Percentiles rank a stretch among this genome's conserved stretches.
phyloP scores from a whole-genome alignment of 2,329 filamentous ascomycete species.

The Purpureocillium takamizusanense region DNA sequence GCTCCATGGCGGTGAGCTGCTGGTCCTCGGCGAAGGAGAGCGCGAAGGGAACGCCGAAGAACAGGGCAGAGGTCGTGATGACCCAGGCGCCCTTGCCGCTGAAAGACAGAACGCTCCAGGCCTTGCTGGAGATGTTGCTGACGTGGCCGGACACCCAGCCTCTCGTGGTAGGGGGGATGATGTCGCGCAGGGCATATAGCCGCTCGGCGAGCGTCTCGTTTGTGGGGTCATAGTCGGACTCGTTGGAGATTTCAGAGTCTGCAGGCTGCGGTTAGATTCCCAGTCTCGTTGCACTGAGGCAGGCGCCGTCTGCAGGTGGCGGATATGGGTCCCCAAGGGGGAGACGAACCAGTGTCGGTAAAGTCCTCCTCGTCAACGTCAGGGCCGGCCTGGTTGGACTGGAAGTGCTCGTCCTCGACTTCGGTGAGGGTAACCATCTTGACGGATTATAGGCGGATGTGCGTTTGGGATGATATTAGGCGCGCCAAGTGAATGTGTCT shows the following conservation, averaged over 20 bases:
- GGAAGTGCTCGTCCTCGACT: conserved; percentile 93
- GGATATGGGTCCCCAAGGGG: too few relatives aligned
- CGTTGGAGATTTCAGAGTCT: conserved; percentile 81
- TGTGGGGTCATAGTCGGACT: conserved; percentile 57
- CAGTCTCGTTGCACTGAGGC: background rate
- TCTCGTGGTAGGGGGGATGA: conserved; percentile 64
- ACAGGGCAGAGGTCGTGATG: conserved; percentile 76
- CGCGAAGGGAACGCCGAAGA: conserved; percentile 88
- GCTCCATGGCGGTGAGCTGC: conserved; percentile 94
- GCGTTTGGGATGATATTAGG: background rate
- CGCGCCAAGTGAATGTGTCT: too few relatives aligned
- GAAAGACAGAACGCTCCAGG: conserved; percentile 53
- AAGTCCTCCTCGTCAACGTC: conserved; percentile 86
- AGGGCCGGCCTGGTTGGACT: conserved; percentile 56
- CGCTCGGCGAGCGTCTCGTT: conserved; percentile 58
- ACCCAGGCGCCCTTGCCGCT: conserved; percentile 87
- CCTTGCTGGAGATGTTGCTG: conserved; percentile 39
- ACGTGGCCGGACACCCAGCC: conserved; percentile 56
- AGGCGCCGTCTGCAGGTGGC: too few relatives aligned
- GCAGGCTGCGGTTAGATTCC: conserved; percentile 5
- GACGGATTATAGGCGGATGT: conserved; percentile 13
- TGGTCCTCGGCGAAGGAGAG: conserved; percentile 93
- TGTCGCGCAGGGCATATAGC: conserved; percentile 64
- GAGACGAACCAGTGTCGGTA: conserved; percentile 73
- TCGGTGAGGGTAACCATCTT: conserved; percentile 95